Conservation (phyloP, 495 filamentous ascomycete species). For the Lepraria neglecta region DNA sequence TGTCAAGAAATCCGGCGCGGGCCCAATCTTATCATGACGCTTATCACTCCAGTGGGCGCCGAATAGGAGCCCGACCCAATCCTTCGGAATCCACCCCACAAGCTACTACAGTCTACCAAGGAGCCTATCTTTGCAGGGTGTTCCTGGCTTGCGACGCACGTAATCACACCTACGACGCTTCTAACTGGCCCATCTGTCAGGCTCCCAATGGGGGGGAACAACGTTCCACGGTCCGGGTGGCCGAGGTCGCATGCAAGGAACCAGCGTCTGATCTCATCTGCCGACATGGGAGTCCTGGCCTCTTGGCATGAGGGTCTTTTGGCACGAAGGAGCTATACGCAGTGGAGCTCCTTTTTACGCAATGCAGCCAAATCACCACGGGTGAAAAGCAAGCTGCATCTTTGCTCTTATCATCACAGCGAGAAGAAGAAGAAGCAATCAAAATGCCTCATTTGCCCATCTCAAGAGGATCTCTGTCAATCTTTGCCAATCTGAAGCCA, state of each 20-base stretch:
- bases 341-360: too few species aligned
- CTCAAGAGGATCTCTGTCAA: not conserved
- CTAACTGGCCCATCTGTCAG: not conserved
- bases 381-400: not conserved
- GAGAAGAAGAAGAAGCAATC: not conserved
- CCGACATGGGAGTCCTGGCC: too few species aligned
- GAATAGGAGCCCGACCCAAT: conserved; percentile 4
- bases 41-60: not conserved
- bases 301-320: too few species aligned
- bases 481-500: conserved; percentile 5
- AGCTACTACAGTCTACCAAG: not conserved
- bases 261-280: not conserved
- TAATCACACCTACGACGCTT: not conserved
- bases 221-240: not conserved
- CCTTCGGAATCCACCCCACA: not conserved
- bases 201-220: not conserved
- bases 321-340: too few species aligned
- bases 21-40: not conserved
- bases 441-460: not conserved
- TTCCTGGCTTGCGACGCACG: not conserved
- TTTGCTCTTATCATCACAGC: too few species aligned
- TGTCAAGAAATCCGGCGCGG: not conserved
- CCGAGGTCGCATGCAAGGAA: conserved; percentile 11
- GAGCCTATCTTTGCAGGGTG: not conserved
- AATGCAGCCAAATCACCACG: too few species aligned